Percentiles rank a stretch among this genome's conserved stretches.
These are phyloP conservation scores for Nemania bipapillata DNA, from an alignment of 2,329 filamentous ascomycete species.

Conservation along the genomic window DNA sequence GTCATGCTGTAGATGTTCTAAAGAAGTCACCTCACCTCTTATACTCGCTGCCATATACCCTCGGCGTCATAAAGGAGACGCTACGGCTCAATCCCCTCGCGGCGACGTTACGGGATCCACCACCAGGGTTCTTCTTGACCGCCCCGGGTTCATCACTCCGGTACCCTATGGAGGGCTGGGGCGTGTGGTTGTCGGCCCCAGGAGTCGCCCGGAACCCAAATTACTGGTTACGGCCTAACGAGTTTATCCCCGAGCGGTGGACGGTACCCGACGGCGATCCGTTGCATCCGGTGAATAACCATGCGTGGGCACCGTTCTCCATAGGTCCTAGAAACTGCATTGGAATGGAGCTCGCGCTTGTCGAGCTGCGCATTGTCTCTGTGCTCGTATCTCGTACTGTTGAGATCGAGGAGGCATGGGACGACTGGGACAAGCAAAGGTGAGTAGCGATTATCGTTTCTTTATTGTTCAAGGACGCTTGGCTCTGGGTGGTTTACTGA, in stretches of 20 bases:
- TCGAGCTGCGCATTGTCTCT: slow-evolving; percentile 63
- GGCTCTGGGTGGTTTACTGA: neutral
- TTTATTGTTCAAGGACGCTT: neutral
- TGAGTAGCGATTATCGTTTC: slow-evolving; percentile 34
- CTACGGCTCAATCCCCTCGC: slow-evolving; percentile 51
- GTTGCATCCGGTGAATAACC: slow-evolving; percentile 45
- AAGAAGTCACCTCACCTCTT: slow-evolving; percentile 46
- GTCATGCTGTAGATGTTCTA: slow-evolving; percentile 38
- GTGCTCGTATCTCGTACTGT: slow-evolving; percentile 62
- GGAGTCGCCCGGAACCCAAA: slow-evolving; percentile 44
- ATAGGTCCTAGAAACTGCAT: slow-evolving; percentile 66
- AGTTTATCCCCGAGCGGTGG: slow-evolving; percentile 54
- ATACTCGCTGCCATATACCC: slow-evolving; percentile 53
- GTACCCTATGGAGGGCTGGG: slow-evolving; percentile 48
- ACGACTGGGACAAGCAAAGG: slow-evolving; percentile 52
- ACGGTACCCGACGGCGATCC: slow-evolving; percentile 45
- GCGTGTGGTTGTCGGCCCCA: slow-evolving; percentile 44
- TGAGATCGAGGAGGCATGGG: slow-evolving; percentile 61
- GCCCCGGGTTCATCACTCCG: slow-evolving; percentile 40
- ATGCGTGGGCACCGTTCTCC: slow-evolving; percentile 65
- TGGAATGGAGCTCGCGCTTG: slow-evolving; percentile 66
- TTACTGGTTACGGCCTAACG: slow-evolving; percentile 49
- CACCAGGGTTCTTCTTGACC: slow-evolving; percentile 42
- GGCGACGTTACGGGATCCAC: slow-evolving; percentile 42
- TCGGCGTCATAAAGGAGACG: slow-evolving; percentile 54